A percentile compares a stretch with the other conserved stretches of the same genome.
Conservation (phyloP, 768 basidiomycete species). For the Albatrellus ellisii region DNA sequence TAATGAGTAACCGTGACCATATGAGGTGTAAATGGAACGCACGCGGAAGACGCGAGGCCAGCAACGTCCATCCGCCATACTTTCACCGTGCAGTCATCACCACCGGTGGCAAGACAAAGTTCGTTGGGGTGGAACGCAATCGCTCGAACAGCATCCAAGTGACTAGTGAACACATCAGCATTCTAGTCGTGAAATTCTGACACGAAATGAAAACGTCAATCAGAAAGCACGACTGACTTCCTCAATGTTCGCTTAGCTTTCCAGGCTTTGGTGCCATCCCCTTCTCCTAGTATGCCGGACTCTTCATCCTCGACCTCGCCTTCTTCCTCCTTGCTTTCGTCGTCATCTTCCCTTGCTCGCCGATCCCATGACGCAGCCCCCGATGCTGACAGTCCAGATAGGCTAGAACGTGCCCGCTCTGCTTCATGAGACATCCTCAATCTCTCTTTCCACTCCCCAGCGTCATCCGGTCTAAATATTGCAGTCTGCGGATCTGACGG, state of each 20-base stretch:
- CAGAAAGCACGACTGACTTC: constrained; percentile 45
- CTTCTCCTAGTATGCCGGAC: constrained; percentile 44
- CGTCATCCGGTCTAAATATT: constrained; percentile 81
- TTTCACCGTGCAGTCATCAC: constrained; percentile 93
- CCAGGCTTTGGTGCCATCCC: constrained; percentile 68
- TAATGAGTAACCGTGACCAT: constrained; percentile 1
- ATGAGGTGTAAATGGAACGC: constrained; percentile 23
- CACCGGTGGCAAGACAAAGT: constrained; percentile 79
- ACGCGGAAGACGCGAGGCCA: constrained; percentile 65
- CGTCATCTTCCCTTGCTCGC: constrained; percentile 44
- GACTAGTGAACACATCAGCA: constrained; percentile 32
- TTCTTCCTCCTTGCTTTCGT: constrained; percentile 58
- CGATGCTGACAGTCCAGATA: constrained; percentile 35
- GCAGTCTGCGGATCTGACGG: constrained; percentile 44
- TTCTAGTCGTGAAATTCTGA: constrained; percentile 4
- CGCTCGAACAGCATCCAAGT: constrained; percentile 86
- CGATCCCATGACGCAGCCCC: constrained; percentile 34
- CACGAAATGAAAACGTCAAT: constrained; percentile 4
- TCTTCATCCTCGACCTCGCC: constrained; percentile 54
- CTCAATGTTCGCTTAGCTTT: constrained; percentile 75
- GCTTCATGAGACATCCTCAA: constrained; percentile 51
- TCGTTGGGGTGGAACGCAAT: constrained; percentile 84
- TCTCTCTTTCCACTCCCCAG: constrained; percentile 78
- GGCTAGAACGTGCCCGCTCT: constrained; percentile 15
- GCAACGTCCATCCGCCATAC: constrained; percentile 85